A percentile compares a stretch with the other conserved stretches of the same genome.
Conservation (phyloP, 768 basidiomycete species). For the Calocera viscosa region DNA sequence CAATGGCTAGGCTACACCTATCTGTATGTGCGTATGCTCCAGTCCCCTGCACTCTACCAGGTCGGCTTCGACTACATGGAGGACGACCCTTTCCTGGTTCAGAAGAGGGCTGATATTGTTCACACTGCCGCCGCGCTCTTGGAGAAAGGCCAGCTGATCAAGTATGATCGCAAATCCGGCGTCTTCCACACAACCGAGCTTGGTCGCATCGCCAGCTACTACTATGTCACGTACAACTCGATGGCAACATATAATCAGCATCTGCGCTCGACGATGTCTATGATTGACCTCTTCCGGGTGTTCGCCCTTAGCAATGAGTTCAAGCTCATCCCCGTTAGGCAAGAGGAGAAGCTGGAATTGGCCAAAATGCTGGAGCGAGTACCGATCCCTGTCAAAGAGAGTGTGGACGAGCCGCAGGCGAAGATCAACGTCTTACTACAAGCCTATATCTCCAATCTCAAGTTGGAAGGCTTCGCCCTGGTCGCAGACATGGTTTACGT, state of each 20-base stretch:
- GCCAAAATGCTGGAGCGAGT: slow-evolving; percentile 84
- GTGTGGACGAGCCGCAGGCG: slow-evolving; percentile 88
- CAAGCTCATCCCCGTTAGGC: slow-evolving; percentile 60
- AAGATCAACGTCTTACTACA: slow-evolving; percentile 96
- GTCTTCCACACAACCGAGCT: slow-evolving; percentile 87
- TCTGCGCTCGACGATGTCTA: slow-evolving; percentile 72
- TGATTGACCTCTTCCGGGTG: slow-evolving; percentile 83
- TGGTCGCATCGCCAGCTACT: slow-evolving; percentile 87
- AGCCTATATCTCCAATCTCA: slow-evolving; percentile 86
- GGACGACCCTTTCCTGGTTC: slow-evolving; percentile 66
- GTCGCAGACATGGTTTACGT: slow-evolving; percentile 93
- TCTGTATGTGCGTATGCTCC: slow-evolving; percentile 86
- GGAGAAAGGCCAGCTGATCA: slow-evolving; percentile 88
- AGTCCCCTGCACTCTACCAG: slow-evolving; percentile 73
- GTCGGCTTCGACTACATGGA: slow-evolving; percentile 85
- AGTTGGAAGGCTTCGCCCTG: slow-evolving; percentile 77
- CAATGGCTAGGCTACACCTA: slow-evolving; percentile 96
- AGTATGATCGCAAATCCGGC: slow-evolving; percentile 81
- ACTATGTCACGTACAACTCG: slow-evolving; percentile 87
- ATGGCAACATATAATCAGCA: slow-evolving; percentile 98
- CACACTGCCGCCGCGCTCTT: slow-evolving; percentile 87
- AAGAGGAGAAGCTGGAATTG: slow-evolving; percentile 74
- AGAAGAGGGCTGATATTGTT: slow-evolving; percentile 87
- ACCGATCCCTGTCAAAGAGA: slow-evolving; percentile 93
- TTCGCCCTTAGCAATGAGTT: slow-evolving; percentile 95